Evolutionary conservation across 371 early-diverging fungal species (phyloP), one percentile per base, ranked within the genome.

Genomic region (Haplosporangium sp.): DNA sequence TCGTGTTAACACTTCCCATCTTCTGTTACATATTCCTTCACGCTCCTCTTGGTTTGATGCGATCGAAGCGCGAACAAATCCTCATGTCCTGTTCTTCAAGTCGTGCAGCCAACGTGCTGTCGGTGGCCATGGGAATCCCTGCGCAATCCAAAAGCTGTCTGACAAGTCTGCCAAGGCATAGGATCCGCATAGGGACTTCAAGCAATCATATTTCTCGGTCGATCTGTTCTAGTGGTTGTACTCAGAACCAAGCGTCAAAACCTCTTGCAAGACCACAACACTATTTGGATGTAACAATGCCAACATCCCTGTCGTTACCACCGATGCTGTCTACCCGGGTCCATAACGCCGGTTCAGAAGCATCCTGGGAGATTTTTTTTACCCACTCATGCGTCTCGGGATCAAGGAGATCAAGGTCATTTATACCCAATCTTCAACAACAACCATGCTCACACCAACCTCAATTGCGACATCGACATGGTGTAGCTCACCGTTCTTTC

Each of bases 61-160:
- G 36, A 62, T 43, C 21, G 3, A 12, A n/a, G n/a, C 46, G 46
- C 46, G 50, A 50, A 20, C 50, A 38, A 54, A 42, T 18, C 42
- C 48, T 46, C 52, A 77, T 77, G 77, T 71, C 77, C 60, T 71
- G 72, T 47, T 59, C 77, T 52, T 77, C 77, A 7, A 70, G 72
- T 54, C 72, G 72, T 29, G 68, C 77, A 63, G 77, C 64, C 68
- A 77, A 67, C 50, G 67, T 77, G 64, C 72, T 77, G 67, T 59
- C 72, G 11, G 72, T 56, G 36, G 77, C 77, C 42, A 77, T 67
- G 77, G 66, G 68, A 13, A 77, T 77, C 48, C 72, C 77, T 16
- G 65, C 75, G 40, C 75, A 66, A 41, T 65, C 76, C 55, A 70
- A 62, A 51, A 43, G 23, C 29, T 63, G 59, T 43, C 42, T 76